Evolutionary conservation across 2,329 filamentous ascomycete species (phyloP).

Genomic region (Neofusicoccum umdonicola): DNA sequence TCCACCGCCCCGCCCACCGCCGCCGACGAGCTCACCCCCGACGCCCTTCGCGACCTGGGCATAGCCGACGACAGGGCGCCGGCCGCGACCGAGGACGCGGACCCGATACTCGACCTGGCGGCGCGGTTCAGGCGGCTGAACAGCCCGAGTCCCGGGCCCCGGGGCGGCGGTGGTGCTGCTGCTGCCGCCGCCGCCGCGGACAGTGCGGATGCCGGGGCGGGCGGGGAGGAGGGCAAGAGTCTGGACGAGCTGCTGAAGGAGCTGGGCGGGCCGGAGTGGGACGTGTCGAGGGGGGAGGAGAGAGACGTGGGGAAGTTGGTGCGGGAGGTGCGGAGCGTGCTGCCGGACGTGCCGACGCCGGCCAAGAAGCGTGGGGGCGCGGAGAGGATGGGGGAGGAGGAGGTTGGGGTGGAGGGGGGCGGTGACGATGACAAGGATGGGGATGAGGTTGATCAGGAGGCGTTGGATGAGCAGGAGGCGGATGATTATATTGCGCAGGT

Average conservation of each 20-base stretch:
- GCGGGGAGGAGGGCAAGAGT: constrained; percentile 39
- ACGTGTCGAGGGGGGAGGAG: constrained; percentile 39
- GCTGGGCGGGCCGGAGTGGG: constrained; percentile 39
- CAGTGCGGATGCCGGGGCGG: neutral
- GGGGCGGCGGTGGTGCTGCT: neutral
- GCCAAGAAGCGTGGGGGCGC: too few relatives aligned
- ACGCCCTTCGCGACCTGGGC: constrained; percentile 7
- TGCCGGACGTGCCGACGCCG: constrained; percentile 31
- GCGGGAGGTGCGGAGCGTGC: constrained; percentile 39
- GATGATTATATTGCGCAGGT: constrained; percentile 47
- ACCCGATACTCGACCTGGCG: constrained; percentile 30
- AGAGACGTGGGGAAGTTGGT: constrained; percentile 41
- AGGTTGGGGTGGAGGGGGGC: neutral
- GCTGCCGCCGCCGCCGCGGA: neutral
- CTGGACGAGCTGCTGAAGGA: constrained; percentile 48
- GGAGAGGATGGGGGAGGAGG: constrained; percentile 12
- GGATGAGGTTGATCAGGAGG: constrained; percentile 12
- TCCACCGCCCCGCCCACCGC: constrained; percentile 21
- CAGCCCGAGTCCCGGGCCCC: neutral
- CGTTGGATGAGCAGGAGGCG: constrained; percentile 35
- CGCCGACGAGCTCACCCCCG: constrained; percentile 7
- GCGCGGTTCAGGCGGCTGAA: constrained; percentile 36
- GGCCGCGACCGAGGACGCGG: constrained; percentile 11
- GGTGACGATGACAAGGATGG: constrained; percentile 17
- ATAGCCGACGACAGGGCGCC: neutral